Evolutionary conservation across 2,329 filamentous ascomycete species (phyloP).

Genomic region (Aspergillus sp.): DNA sequence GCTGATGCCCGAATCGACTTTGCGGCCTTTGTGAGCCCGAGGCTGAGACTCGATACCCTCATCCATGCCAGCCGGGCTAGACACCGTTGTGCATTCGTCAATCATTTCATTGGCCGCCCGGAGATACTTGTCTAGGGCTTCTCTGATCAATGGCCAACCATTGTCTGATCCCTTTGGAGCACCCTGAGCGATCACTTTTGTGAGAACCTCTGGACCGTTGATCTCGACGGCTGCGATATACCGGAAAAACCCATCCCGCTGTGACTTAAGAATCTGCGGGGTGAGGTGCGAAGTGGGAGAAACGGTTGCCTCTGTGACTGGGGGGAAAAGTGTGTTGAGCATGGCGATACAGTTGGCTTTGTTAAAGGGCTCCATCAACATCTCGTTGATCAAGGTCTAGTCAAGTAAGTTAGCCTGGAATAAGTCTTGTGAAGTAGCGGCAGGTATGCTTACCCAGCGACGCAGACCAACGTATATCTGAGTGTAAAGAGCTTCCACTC

Average conservation of each 20-base stretch:
- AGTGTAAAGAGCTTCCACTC: conserved; percentile 59
- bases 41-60: conserved; percentile 29
- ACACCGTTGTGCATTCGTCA: conserved; percentile 58
- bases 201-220: conserved; percentile 55
- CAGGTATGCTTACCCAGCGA: conserved; percentile 57
- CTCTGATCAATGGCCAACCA: conserved; percentile 55
- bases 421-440: background rate
- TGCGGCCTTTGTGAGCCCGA: conserved; percentile 51
- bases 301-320: conserved; percentile 47
- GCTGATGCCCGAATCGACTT: conserved; percentile 66
- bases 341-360: conserved; percentile 67
- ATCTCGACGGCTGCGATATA: conserved; percentile 62
- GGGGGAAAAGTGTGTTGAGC: conserved; percentile 68
- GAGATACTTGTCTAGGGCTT: conserved; percentile 60
- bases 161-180: conserved; percentile 54
- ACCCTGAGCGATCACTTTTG: conserved; percentile 56
- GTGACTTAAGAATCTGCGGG: conserved; percentile 53
- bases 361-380: conserved; percentile 63
- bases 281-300: conserved; percentile 57
- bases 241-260: conserved; percentile 64
- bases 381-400: conserved; percentile 65
- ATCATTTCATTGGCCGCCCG: conserved; percentile 61
- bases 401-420: conserved; percentile 21
- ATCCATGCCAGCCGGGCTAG: conserved; percentile 43
- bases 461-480: conserved; percentile 63